A percentile compares a stretch with the other conserved stretches of the same genome.
phyloP scores from a whole-genome alignment of 1,284 basidiomycete species.

The Earliella scabrosa region DNA sequence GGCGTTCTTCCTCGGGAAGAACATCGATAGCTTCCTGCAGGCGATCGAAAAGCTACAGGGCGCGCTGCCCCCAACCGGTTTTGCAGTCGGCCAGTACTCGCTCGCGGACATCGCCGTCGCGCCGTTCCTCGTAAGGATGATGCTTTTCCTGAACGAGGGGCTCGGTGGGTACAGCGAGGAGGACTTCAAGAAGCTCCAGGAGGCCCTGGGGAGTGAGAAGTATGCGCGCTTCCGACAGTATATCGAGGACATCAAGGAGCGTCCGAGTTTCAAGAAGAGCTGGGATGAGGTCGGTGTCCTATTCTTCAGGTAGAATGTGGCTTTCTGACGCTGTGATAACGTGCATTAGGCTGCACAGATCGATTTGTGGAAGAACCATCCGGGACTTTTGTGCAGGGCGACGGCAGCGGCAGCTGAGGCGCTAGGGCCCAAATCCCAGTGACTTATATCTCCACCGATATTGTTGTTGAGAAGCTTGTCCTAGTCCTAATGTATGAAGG shows the following conservation, averaged over 20 bases:
- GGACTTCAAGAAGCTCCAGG: slow-evolving; percentile 33
- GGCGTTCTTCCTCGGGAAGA: slow-evolving; percentile 39
- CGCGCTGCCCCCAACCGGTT: slow-evolving; percentile 35
- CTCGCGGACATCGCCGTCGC: slow-evolving; percentile 58
- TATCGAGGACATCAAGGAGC: slow-evolving; percentile 31
- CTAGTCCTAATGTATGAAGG: too few relatives aligned
- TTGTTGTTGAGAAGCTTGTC: too few relatives aligned
- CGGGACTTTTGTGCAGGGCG: not conserved
- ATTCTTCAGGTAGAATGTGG: not conserved
- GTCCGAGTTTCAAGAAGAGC: slow-evolving; percentile 34
- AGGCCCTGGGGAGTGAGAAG: slow-evolving; percentile 30
- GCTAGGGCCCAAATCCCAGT: not conserved
- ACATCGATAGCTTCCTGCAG: slow-evolving; percentile 44
- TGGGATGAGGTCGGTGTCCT: slow-evolving; percentile 37
- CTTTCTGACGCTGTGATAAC: not conserved
- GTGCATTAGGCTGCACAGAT: slow-evolving; percentile 1
- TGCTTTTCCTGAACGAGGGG: slow-evolving; percentile 31
- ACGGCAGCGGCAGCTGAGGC: not conserved
- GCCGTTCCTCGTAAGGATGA: slow-evolving; percentile 40
- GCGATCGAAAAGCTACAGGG: slow-evolving; percentile 37
- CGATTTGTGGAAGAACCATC: slow-evolving; percentile 9
- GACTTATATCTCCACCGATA: too few relatives aligned
- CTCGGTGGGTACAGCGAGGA: slow-evolving; percentile 36
- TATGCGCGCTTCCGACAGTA: slow-evolving; percentile 39
- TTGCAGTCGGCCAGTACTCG: slow-evolving; percentile 43